Conservation (phyloP, 352 stramenopile genomes). For the Pythium diclinum region DNA sequence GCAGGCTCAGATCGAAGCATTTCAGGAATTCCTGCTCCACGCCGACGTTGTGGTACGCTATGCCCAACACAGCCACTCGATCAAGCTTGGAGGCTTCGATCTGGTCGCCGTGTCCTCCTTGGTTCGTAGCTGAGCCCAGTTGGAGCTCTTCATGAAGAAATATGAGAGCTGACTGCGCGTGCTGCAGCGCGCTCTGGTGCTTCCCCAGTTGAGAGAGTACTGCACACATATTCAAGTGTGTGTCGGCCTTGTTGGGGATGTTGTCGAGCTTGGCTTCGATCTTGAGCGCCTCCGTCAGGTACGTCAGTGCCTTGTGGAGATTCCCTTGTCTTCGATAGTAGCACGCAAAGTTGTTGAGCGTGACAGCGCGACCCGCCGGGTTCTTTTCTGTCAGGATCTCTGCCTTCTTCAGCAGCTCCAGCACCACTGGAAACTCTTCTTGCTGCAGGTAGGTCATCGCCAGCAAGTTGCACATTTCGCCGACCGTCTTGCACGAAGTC, state of each 20-base stretch:
- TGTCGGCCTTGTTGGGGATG: conserved; percentile 90
- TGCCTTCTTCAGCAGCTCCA: conserved; percentile 93
- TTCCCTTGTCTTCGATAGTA: conserved; percentile 91
- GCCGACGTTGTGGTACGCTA: conserved; percentile 95
- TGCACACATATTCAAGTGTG: conserved; percentile 93
- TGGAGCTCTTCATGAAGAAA: conserved; percentile 92
- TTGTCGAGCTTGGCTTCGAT: conserved; percentile 88
- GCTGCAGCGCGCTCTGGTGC: conserved; percentile 87
- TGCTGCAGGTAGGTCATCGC: conserved; percentile 96
- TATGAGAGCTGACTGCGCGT: conserved; percentile 91
- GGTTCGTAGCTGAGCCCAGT: conserved; percentile 23
- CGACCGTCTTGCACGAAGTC: conserved; percentile 88
- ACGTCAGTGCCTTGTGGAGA: conserved; percentile 88
- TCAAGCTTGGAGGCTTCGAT: conserved; percentile 68
- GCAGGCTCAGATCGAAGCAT: conserved; percentile 85
- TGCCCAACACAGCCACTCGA: conserved; percentile 89
- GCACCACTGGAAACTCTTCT: conserved; percentile 88
- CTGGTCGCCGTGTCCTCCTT: conserved; percentile 12
- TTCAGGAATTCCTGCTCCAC: conserved; percentile 96
- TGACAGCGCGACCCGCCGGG: conserved; percentile 78
- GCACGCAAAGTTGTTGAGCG: conserved; percentile 94
- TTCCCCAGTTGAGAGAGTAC: conserved; percentile 91
- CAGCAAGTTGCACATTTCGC: conserved; percentile 95
- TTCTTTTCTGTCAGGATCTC: conserved; percentile 92
- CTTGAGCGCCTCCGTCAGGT: conserved; percentile 91